phyloP scores from a whole-genome alignment of 305 asterid species.

The Fraxinus ornus region DNA sequence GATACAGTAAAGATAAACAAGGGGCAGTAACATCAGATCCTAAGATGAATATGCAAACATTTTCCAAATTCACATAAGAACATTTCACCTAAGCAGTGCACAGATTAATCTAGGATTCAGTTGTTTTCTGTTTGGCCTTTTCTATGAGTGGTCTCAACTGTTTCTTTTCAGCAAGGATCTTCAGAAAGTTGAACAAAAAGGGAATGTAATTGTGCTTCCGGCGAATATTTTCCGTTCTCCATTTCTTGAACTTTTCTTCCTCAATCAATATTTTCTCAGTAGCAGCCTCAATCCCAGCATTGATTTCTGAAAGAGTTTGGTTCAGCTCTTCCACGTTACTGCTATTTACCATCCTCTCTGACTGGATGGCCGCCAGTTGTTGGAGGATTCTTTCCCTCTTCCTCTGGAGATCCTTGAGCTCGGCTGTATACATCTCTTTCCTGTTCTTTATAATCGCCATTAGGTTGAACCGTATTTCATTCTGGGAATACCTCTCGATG shows the following conservation, averaged over 20 bases:
- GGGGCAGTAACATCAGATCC: neutral
- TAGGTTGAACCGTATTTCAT: constrained; percentile 84
- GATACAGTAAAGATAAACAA: neutral
- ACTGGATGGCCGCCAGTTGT: constrained; percentile 66
- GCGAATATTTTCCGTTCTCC: constrained; percentile 82
- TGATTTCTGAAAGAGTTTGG: constrained; percentile 54
- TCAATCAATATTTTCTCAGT: constrained; percentile 88
- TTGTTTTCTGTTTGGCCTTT: constrained; percentile 84
- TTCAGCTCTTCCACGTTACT: constrained; percentile 62
- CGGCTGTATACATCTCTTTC: constrained; percentile 77
- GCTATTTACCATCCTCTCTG: constrained; percentile 68
- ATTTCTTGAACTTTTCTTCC: constrained; percentile 96
- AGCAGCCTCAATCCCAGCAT: constrained; percentile 75
- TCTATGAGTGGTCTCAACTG: constrained; percentile 96
- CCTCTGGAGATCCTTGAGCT: constrained; percentile 88
- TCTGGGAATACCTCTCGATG: constrained; percentile 77
- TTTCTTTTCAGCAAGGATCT: constrained; percentile 97
- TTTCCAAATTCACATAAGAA: constrained; percentile 11
- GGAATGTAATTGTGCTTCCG: constrained; percentile 93
- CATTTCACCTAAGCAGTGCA: constrained; percentile 9
- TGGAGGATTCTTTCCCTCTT: constrained; percentile 71
- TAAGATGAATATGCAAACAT: neutral
- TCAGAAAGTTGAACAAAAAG: constrained; percentile 88
- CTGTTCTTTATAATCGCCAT: constrained; percentile 82
- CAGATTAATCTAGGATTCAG: constrained; percentile 42